A percentile compares a stretch with the other conserved stretches of the same genome.
Evolutionary conservation across 805 yeast species (phyloP).

Genomic region (Yarrowia porcina): DNA sequence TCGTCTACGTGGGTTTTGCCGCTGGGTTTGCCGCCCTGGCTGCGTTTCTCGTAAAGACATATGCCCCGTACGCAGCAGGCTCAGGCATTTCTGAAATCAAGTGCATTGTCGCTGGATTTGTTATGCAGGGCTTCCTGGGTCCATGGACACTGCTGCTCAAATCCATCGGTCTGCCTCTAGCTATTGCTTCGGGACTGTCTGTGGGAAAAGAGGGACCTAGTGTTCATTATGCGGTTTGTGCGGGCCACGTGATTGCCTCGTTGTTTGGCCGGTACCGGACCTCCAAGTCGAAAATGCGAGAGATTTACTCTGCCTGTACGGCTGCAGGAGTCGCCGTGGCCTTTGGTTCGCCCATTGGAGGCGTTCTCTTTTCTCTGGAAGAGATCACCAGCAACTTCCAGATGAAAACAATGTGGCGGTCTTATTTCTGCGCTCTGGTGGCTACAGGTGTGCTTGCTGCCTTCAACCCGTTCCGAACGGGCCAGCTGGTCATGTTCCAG

Average conservation of each 20-base stretch:
- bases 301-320: constrained; percentile 79
- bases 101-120: constrained; percentile 88
- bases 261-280: constrained; percentile 44
- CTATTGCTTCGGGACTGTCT: constrained; percentile 88
- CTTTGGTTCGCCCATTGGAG: constrained; percentile 96
- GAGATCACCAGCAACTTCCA: constrained; percentile 78
- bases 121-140: constrained; percentile 70
- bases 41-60: constrained; percentile 61
- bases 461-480: constrained; percentile 89
- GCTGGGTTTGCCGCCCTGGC: constrained; percentile 60
- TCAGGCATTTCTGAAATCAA: constrained; percentile 97
- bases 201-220: constrained; percentile 98
- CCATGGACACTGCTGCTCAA: constrained; percentile 71
- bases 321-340: constrained; percentile 99
- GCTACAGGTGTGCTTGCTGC: constrained; percentile 79
- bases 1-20: constrained; percentile 58
- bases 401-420: constrained; percentile 80
- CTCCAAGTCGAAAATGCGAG: constrained; percentile 43
- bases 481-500: constrained; percentile 88
- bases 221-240: constrained; percentile 96
- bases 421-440: constrained; percentile 84
- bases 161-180: constrained; percentile 76
- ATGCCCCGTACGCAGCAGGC: constrained; percentile 92
- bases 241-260: constrained; percentile 75
- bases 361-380: constrained; percentile 88